Evolutionary conservation across 768 basidiomycete genomes (phyloP).

Genomic region (Amanita rubescens): DNA sequence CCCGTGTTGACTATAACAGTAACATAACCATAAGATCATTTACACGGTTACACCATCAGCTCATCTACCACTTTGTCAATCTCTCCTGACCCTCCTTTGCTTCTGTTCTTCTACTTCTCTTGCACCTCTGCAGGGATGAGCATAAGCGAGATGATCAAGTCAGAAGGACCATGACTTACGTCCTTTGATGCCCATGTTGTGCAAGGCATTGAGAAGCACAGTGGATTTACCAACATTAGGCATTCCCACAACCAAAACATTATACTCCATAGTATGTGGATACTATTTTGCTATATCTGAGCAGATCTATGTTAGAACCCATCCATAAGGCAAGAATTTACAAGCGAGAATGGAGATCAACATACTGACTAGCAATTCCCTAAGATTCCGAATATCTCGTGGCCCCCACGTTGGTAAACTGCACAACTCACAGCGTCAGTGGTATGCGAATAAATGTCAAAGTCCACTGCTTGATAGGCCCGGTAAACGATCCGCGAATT

Average conservation of each 20-base stretch:
- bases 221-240: constrained; percentile 99
- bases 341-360: constrained; percentile 18
- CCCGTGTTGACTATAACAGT: too few species aligned
- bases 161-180: constrained; percentile 43
- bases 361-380: constrained; percentile 68
- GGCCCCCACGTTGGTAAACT: too few species aligned
- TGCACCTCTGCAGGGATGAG: too few species aligned
- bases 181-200: constrained; percentile 80
- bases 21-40: too few species aligned
- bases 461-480: too few species aligned
- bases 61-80: too few species aligned
- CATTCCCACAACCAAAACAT: constrained; percentile 95
- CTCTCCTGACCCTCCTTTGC: too few species aligned
- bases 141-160: constrained; percentile 4
- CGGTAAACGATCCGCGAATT: too few species aligned
- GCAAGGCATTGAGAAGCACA: constrained; percentile 81
- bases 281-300: constrained; percentile 64
- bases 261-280: constrained; percentile 68
- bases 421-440: too few species aligned
- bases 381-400: constrained; percentile 57
- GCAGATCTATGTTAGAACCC: constrained; percentile 5
- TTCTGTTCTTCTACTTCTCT: too few species aligned
- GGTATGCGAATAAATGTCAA: too few species aligned
- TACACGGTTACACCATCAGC: too few species aligned
- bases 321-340: not conserved